Evolutionary conservation across 2,329 filamentous ascomycete species (phyloP).

Genomic region (Aspergillus nomiae): DNA sequence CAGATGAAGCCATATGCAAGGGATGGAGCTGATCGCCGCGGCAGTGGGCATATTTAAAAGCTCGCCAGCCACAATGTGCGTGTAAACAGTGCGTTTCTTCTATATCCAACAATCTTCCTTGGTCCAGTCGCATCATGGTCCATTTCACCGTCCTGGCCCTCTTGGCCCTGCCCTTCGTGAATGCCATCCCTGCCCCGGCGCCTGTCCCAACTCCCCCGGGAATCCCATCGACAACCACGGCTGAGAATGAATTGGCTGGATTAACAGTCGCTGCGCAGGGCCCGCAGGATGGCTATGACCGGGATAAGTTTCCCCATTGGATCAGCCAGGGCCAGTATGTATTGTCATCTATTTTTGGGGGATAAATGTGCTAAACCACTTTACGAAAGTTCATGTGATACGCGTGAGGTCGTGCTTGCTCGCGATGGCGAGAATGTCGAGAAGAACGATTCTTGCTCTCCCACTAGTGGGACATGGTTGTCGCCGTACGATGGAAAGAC

Average conservation of each 20-base stretch:
- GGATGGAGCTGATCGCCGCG: not conserved
- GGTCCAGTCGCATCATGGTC: not conserved
- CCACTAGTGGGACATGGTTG: constrained; percentile 68
- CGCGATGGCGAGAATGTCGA: constrained; percentile 70
- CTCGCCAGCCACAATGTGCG: not conserved
- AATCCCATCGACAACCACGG: constrained; percentile 62
- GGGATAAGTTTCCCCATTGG: constrained; percentile 73
- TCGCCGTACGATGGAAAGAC: constrained; percentile 73
- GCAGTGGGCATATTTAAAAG: not conserved
- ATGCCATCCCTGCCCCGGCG: constrained; percentile 19
- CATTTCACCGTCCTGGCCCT: constrained; percentile 20
- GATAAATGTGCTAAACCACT: not conserved
- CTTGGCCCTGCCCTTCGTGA: constrained; percentile 17
- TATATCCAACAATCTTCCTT: not conserved
- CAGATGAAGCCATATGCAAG: constrained; percentile 1
- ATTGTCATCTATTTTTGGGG: constrained; percentile 5
- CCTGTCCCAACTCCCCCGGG: constrained; percentile 55
- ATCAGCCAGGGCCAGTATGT: constrained; percentile 53
- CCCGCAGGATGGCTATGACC: constrained; percentile 61
- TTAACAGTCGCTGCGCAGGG: constrained; percentile 61
- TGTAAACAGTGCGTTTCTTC: not conserved
- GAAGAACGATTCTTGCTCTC: constrained; percentile 60
- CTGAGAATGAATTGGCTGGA: constrained; percentile 58
- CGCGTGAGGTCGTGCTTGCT: constrained; percentile 70
- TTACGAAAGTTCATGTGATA: constrained; percentile 64